These are phyloP conservation scores for Aspergillus candidus DNA, from an alignment of 2,329 filamentous ascomycete species.

Conservation along the genomic window DNA sequence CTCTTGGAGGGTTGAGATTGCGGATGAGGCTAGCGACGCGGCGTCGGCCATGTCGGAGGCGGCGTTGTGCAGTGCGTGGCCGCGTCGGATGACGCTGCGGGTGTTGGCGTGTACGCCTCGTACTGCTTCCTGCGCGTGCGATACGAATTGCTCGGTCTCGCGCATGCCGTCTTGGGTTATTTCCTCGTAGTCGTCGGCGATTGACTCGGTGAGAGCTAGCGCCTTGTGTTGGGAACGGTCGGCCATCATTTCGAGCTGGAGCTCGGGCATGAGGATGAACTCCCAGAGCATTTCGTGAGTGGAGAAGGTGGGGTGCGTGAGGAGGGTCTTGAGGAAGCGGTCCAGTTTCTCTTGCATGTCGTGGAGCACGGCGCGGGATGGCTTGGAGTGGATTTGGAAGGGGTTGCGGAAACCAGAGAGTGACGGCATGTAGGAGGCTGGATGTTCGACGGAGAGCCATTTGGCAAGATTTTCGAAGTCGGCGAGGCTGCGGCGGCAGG, in stretches of 20 bases:
- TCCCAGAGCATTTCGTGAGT: constrained; percentile 99
- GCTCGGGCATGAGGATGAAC: constrained; percentile 93
- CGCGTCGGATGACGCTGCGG: constrained; percentile 72
- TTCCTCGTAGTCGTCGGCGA: constrained; percentile 83
- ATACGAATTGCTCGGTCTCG: constrained; percentile 89
- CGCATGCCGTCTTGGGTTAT: constrained; percentile 63
- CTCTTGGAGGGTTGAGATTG: constrained; percentile 46
- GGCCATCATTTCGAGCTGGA: constrained; percentile 83
- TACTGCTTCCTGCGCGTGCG: constrained; percentile 84
- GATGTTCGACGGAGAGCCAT: constrained; percentile 80
- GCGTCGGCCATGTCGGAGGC: constrained; percentile 45
- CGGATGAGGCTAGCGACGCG: constrained; percentile 37
- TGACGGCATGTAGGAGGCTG: constrained; percentile 87
- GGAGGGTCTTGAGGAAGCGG: constrained; percentile 77
- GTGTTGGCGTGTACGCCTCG: constrained; percentile 77
- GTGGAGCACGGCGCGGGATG: constrained; percentile 76
- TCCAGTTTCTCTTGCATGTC: constrained; percentile 84
- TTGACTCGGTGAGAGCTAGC: constrained; percentile 71
- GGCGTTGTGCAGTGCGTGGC: constrained; percentile 65
- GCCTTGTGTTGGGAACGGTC: constrained; percentile 83
- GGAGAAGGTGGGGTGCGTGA: constrained; percentile 84
- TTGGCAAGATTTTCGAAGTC: constrained; percentile 89
- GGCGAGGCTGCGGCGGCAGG: constrained; percentile 75
- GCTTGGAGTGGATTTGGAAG: constrained; percentile 88
- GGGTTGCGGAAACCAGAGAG: constrained; percentile 74